Evolutionary conservation across 2,329 filamentous ascomycete species (phyloP).

Genomic region (Sodiomyces alkalinus): DNA sequence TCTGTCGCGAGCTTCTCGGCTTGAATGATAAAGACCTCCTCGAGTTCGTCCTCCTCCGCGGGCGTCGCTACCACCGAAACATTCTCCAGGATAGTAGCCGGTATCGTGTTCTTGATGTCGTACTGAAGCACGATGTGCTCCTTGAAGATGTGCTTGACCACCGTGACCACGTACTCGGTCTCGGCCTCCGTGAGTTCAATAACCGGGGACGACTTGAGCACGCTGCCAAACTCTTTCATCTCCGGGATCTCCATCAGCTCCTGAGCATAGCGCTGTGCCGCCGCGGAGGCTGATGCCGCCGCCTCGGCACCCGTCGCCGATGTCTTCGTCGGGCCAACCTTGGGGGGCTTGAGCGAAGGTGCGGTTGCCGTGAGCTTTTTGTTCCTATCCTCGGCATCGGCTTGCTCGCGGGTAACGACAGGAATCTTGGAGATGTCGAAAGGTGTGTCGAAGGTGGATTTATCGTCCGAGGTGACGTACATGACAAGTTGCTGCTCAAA

Average conservation of each 20-base stretch:
- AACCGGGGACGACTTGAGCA: conserved; percentile 78
- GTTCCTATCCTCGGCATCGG: conserved; percentile 85
- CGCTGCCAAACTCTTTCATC: conserved; percentile 72
- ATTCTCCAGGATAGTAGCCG: conserved; percentile 79
- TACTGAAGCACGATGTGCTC: conserved; percentile 93
- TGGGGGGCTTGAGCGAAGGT: conserved; percentile 86
- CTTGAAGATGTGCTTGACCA: conserved; percentile 96
- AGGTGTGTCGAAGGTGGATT: conserved; percentile 65
- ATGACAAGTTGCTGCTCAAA: conserved; percentile 96
- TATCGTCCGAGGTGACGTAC: conserved; percentile 89
- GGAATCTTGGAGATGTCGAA: conserved; percentile 90
- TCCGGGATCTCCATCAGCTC: conserved; percentile 82
- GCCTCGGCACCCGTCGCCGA: conserved; percentile 56
- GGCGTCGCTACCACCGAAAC: conserved; percentile 73
- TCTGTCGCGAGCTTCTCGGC: conserved; percentile 70
- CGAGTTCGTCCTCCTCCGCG: conserved; percentile 64
- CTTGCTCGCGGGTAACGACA: conserved; percentile 88
- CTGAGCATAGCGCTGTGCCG: conserved; percentile 77
- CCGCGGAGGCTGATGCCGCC: conserved; percentile 60
- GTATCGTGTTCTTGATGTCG: conserved; percentile 93
- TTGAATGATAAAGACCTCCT: conserved; percentile 90
- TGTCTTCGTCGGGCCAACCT: conserved; percentile 60
- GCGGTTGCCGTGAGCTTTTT: conserved; percentile 93
- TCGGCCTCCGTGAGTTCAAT: conserved; percentile 92
- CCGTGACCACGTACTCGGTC: conserved; percentile 88